These are phyloP conservation scores for Sarocladiaceae sp. DNA, from an alignment of 2,329 filamentous ascomycete species.

Conservation along the genomic window DNA sequence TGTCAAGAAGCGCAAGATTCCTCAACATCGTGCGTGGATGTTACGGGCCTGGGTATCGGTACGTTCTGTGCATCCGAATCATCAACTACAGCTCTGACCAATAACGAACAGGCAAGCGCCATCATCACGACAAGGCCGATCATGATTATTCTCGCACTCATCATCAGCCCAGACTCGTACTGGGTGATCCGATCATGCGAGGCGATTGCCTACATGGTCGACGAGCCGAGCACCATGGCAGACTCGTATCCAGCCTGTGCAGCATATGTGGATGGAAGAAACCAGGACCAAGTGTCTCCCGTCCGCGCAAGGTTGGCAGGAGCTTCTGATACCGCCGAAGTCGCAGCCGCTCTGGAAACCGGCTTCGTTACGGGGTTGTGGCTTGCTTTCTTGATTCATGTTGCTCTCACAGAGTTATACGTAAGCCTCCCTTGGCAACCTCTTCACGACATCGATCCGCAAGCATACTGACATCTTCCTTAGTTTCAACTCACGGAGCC, in stretches of 20 bases:
- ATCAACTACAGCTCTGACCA: neutral
- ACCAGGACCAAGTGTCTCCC: constrained; percentile 7
- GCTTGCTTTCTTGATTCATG: constrained; percentile 15
- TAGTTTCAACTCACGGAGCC: neutral
- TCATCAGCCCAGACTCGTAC: neutral
- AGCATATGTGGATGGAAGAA: constrained; percentile 24
- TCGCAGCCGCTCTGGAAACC: constrained; percentile 34
- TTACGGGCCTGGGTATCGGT: constrained; percentile 42
- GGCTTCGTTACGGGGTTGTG: constrained; percentile 43
- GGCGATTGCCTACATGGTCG: constrained; percentile 4
- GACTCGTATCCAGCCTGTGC: constrained; percentile 38
- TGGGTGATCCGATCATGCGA: constrained; percentile 5
- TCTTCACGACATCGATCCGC: neutral
- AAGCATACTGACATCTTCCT: neutral
- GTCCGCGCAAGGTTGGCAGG: constrained; percentile 17
- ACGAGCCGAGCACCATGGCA: constrained; percentile 17
- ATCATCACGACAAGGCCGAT: constrained; percentile 46
- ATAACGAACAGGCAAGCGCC: constrained; percentile 24
- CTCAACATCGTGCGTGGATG: constrained; percentile 57
- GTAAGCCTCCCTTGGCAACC: neutral
- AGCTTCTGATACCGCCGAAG: constrained; percentile 1
- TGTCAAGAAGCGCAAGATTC: constrained; percentile 51
- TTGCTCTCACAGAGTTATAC: constrained; percentile 15
- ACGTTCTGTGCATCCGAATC: constrained; percentile 13
- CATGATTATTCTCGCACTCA: constrained; percentile 26